Conservation (phyloP, 257 asterid genomes). For the Scutellaria barbata region DNA sequence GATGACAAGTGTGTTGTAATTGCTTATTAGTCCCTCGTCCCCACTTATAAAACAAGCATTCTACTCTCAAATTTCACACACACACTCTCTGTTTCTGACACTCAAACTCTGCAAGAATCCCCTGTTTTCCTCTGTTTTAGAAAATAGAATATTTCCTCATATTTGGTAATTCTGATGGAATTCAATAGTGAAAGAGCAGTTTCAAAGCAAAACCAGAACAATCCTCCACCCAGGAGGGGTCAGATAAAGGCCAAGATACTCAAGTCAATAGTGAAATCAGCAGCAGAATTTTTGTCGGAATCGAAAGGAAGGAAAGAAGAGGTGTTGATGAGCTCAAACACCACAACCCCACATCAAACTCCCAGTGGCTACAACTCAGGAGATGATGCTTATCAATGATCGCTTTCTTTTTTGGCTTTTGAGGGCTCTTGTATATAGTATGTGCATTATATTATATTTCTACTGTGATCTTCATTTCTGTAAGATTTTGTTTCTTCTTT, state of each 20-base stretch:
- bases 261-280: conserved; percentile 32
- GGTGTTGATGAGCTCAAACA: conserved; percentile 18
- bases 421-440: too few species aligned
- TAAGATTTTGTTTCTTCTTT: not conserved
- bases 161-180: conserved; percentile 15
- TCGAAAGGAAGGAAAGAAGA: conserved; percentile 4
- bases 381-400: not conserved
- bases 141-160: too few species aligned
- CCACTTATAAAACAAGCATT: not conserved
- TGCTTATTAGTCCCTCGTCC: not conserved
- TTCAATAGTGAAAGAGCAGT: not conserved
- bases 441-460: too few species aligned
- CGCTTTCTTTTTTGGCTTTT: not conserved
- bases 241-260: conserved; percentile 37
- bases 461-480: not conserved
- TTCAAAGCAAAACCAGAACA: not conserved
- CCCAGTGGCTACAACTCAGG: conserved; percentile 34
- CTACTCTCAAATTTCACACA: not conserved
- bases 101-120: not conserved
- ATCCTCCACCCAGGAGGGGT: conserved; percentile 40
- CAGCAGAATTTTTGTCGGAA: conserved; percentile 2
- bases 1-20: conserved; percentile 28
- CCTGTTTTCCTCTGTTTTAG: not conserved
- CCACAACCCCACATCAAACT: conserved; percentile 35
- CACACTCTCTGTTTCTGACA: not conserved